Conservation (phyloP, 805 yeast species). For the Metschnikowia borealis region DNA sequence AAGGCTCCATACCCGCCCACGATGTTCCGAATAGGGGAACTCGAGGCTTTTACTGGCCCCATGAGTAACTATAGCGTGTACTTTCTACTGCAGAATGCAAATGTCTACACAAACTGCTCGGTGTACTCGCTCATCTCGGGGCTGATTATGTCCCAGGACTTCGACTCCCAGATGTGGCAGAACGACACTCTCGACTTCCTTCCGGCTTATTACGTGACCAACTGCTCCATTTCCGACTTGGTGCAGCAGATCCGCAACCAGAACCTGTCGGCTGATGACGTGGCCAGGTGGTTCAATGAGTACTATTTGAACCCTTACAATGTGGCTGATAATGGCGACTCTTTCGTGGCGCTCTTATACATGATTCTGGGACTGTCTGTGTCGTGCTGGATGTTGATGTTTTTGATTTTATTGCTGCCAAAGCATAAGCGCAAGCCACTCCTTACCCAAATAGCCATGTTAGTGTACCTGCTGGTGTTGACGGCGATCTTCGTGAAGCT, state of each 20-base stretch:
- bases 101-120: constrained; percentile 38
- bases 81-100: constrained; percentile 15
- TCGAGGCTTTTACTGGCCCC: constrained; percentile 2
- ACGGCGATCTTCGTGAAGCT: constrained; percentile 49
- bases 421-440: constrained; percentile 51
- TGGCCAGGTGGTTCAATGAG: constrained; percentile 12
- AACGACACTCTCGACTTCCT: constrained; percentile 17
- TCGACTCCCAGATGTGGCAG: constrained; percentile 15
- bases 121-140: constrained; percentile 38
- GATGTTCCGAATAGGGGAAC: not conserved
- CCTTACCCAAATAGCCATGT: constrained; percentile 54
- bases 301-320: constrained; percentile 23
- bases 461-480: constrained; percentile 50
- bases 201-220: constrained; percentile 47
- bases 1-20: not conserved
- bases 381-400: constrained; percentile 66
- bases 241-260: constrained; percentile 31
- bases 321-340: constrained; percentile 35
- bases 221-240: constrained; percentile 33
- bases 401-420: constrained; percentile 52
- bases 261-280: constrained; percentile 8
- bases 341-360: constrained; percentile 46
- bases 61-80: constrained; percentile 19
- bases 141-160: constrained; percentile 19
- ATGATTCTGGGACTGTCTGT: constrained; percentile 53